A percentile compares a stretch with the other conserved stretches of the same genome.
Conservation (phyloP, 1,284 basidiomycete species). For the Leucocoprinus gongylophorus region DNA sequence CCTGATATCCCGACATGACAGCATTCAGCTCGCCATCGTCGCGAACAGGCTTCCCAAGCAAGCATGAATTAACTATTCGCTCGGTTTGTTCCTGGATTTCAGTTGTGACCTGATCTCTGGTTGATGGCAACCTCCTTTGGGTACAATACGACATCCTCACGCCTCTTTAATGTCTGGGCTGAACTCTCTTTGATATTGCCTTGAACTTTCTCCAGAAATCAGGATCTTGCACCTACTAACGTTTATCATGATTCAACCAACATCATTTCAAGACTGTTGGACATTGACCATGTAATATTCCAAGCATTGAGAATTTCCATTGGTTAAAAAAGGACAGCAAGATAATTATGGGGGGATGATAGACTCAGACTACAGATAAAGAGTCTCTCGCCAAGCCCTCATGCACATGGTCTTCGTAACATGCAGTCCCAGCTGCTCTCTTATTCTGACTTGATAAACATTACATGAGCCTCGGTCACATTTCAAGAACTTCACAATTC, state of each 20-base stretch:
- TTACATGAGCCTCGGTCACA: constrained; percentile 12
- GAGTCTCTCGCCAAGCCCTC: constrained; percentile 5
- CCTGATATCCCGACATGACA: too few species aligned
- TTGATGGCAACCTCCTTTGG: neutral
- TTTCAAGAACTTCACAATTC: constrained; percentile 20
- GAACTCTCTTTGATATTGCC: neutral
- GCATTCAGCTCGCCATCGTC: too few species aligned
- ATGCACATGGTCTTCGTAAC: neutral
- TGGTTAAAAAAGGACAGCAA: neutral
- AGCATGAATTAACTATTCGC: constrained; percentile 39
- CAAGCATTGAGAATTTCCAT: constrained; percentile 1
- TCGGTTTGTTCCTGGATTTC: constrained; percentile 38
- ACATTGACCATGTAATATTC: constrained; percentile 3
- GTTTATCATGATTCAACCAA: neutral
- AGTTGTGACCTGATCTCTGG: constrained; percentile 22
- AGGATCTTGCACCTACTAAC: neutral
- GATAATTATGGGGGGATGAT: neutral
- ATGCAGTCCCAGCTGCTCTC: neutral
- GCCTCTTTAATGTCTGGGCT: constrained; percentile 3
- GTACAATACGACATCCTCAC: too few species aligned
- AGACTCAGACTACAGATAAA: neutral
- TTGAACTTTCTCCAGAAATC: neutral
- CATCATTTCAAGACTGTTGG: constrained; percentile 1
- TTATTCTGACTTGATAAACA: constrained; percentile 4
- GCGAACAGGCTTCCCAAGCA: too few species aligned